phyloP scores from a whole-genome alignment of 2,329 filamentous ascomycete genomes.

The Colletotrichum lupini region DNA sequence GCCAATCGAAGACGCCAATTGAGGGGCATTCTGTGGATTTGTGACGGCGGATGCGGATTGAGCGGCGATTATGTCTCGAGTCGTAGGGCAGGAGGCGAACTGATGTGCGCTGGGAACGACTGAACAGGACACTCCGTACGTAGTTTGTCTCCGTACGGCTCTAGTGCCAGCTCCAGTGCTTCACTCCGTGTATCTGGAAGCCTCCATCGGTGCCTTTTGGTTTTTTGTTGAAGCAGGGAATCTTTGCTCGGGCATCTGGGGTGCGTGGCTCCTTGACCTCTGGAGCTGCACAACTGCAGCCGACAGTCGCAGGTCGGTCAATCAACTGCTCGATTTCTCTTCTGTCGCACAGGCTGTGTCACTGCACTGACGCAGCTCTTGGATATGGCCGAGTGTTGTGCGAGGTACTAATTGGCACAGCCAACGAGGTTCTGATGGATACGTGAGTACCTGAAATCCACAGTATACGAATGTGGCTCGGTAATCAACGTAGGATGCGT shows the following conservation, averaged over 20 bases:
- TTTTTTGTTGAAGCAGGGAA: background rate
- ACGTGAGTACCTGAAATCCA: too few relatives aligned
- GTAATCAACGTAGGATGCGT: background rate
- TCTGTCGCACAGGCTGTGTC: background rate
- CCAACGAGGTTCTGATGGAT: background rate
- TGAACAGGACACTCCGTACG: slow-evolving; percentile 11
- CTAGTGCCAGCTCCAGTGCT: background rate
- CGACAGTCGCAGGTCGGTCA: slow-evolving; percentile 3
- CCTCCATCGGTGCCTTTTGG: slow-evolving; percentile 12
- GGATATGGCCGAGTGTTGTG: background rate
- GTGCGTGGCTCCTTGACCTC: background rate
- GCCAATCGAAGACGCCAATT: background rate
- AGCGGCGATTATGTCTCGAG: background rate
- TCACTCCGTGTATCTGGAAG: slow-evolving; percentile 18
- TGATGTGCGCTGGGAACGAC: slow-evolving; percentile 28
- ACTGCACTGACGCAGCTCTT: slow-evolving; percentile 11
- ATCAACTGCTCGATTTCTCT: slow-evolving; percentile 21
- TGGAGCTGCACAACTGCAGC: background rate
- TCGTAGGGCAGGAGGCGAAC: slow-evolving; percentile 27
- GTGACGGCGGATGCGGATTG: slow-evolving; percentile 11
- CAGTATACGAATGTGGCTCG: background rate
- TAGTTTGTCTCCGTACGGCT: background rate
- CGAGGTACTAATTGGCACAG: slow-evolving; percentile 3
- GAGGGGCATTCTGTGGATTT: background rate
- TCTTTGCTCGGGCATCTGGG: slow-evolving; percentile 1